Conservation (phyloP, 345 rosid species). For the Isatis tinctoria region DNA sequence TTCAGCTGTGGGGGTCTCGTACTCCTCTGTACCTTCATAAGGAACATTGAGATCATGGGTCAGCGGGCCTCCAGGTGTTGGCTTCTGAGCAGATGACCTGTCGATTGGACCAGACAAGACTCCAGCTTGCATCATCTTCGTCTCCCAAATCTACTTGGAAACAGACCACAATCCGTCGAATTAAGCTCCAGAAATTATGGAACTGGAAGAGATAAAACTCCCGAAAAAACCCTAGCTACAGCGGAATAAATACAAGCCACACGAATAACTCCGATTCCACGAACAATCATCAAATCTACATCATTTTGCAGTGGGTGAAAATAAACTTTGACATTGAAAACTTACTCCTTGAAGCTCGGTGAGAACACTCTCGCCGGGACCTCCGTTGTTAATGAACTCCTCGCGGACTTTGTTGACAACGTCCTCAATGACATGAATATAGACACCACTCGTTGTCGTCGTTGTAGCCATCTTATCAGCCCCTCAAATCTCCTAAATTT, state of each 20-base stretch:
- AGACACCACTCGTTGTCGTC: conserved; percentile 62
- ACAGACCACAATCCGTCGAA: background rate
- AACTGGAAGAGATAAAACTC: background rate
- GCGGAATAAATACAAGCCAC: conserved; percentile 31
- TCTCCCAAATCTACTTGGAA: conserved; percentile 73
- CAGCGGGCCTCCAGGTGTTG: conserved; percentile 51
- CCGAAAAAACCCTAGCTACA: conserved; percentile 35
- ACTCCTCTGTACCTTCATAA: conserved; percentile 88
- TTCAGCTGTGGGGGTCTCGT: conserved; percentile 96
- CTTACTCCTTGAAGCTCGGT: conserved; percentile 86
- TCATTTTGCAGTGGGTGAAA: background rate
- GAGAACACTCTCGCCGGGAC: conserved; percentile 83
- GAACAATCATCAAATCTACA: background rate
- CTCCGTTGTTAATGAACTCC: conserved; percentile 73
- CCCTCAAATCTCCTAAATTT: conserved; percentile 7
- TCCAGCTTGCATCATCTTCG: conserved; percentile 94
- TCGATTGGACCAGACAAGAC: conserved; percentile 61
- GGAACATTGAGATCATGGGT: conserved; percentile 96
- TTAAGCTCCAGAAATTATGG: conserved; percentile 7
- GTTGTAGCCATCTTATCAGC: conserved; percentile 49
- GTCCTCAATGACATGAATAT: conserved; percentile 83
- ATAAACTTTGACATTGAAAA: background rate
- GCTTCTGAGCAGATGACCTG: conserved; percentile 57
- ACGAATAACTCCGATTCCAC: background rate
- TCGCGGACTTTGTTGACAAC: conserved; percentile 85